Conservation (phyloP, 2,329 filamentous ascomycete species). For the Clarireedia paspali region DNA sequence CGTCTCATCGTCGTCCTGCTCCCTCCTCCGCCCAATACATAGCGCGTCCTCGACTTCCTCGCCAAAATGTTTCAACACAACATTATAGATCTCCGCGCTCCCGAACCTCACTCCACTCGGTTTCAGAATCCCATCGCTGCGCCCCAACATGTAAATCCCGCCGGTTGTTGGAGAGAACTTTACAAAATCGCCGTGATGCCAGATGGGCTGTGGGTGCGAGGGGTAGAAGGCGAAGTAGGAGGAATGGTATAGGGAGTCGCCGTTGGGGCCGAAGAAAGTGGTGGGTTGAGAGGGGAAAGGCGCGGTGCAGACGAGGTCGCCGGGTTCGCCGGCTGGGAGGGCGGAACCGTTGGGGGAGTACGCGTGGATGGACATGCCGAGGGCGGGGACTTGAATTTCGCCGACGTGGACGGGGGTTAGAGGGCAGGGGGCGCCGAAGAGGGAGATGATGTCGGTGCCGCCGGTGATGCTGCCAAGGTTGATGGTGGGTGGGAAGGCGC, state of each 20-base stretch:
- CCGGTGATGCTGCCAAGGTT: slow-evolving; percentile 92
- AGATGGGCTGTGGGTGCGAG: slow-evolving; percentile 39
- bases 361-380: slow-evolving; percentile 69
- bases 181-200: slow-evolving; percentile 96
- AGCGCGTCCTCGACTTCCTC: slow-evolving; percentile 75
- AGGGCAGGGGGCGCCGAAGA: slow-evolving; percentile 81
- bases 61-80: slow-evolving; percentile 78
- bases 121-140: slow-evolving; percentile 89
- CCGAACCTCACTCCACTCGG: slow-evolving; percentile 88
- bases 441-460: slow-evolving; percentile 91
- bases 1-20: slow-evolving; percentile 24
- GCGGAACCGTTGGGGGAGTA: slow-evolving; percentile 41
- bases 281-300: slow-evolving; percentile 90
- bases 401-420: slow-evolving; percentile 64
- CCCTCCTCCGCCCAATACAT: slow-evolving; percentile 70
- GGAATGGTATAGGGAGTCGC: slow-evolving; percentile 65
- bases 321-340: slow-evolving; percentile 54
- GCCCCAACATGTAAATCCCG: slow-evolving; percentile 82
- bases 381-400: slow-evolving; percentile 69
- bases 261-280: slow-evolving; percentile 72
- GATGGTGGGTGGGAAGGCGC: slow-evolving; percentile 60
- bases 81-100: slow-evolving; percentile 91
- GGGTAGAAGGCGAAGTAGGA: slow-evolving; percentile 86
- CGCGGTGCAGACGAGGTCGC: slow-evolving; percentile 78
- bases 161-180: slow-evolving; percentile 61